Conservation (phyloP, 768 basidiomycete species). For the Russula emetica region DNA sequence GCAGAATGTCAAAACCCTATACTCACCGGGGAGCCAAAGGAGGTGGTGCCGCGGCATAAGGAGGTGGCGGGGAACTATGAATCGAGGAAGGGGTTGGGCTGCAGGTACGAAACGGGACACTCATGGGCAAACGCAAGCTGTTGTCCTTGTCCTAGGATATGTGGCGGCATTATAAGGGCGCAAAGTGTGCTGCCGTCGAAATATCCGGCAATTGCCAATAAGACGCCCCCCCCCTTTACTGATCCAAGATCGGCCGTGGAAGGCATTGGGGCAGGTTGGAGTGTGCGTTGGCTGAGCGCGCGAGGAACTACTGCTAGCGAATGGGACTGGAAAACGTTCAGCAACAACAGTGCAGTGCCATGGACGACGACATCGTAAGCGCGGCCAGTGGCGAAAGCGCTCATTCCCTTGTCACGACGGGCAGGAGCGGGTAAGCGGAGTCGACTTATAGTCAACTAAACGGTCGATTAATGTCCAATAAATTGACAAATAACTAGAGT, state of each 20-base stretch:
- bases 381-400: slow-evolving; percentile 50
- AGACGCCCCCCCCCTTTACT: not conserved
- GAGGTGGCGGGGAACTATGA: not conserved
- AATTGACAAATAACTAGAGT: too few relatives aligned
- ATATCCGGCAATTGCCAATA: slow-evolving; percentile 4
- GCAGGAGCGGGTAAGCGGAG: too few relatives aligned
- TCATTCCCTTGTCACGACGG: slow-evolving; percentile 29
- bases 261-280: slow-evolving; percentile 64
- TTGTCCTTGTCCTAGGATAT: not conserved
- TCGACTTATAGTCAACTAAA: too few relatives aligned
- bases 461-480: too few relatives aligned
- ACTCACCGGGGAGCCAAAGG: slow-evolving; percentile 7
- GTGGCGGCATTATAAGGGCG: not conserved
- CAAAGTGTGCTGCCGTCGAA: not conserved
- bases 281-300: slow-evolving; percentile 50
- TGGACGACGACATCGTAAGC: slow-evolving; percentile 45
- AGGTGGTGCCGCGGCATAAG: not conserved
- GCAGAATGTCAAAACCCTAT: not conserved
- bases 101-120: not conserved
- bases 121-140: not conserved
- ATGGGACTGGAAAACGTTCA: slow-evolving; percentile 70
- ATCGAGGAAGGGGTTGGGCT: not conserved
- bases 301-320: slow-evolving; percentile 43
- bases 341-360: slow-evolving; percentile 35
- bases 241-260: slow-evolving; percentile 62